These are phyloP conservation scores for Cladobotryum mycophilum DNA, from an alignment of 2,329 filamentous ascomycete species.

Conservation along the genomic window DNA sequence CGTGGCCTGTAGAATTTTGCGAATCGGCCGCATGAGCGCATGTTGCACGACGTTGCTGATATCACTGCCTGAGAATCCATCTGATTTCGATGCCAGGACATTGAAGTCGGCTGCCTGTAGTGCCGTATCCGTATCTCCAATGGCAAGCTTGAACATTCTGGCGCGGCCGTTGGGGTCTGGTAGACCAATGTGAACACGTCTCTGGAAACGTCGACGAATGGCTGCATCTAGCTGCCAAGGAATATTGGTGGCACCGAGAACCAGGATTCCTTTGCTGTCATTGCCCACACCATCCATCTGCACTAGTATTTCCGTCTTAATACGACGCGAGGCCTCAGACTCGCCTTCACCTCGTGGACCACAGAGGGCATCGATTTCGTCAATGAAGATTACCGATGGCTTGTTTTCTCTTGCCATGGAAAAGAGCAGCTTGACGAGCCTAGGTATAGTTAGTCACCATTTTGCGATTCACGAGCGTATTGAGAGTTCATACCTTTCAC, in stretches of 20 bases:
- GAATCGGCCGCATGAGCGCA: conserved; percentile 92
- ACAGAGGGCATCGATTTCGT: conserved; percentile 94
- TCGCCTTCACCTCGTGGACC: conserved; percentile 91
- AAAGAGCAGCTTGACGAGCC: conserved; percentile 93
- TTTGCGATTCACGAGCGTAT: not conserved
- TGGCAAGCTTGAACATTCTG: conserved; percentile 89
- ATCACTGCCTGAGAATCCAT: conserved; percentile 94
- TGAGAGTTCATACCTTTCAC: conserved; percentile 65
- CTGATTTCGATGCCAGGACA: conserved; percentile 71
- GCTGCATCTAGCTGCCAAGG: conserved; percentile 97
- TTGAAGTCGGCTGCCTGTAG: conserved; percentile 73
- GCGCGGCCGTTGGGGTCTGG: conserved; percentile 83
- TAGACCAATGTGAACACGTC: conserved; percentile 89
- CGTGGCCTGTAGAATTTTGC: conserved; percentile 94
- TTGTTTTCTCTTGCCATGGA: conserved; percentile 98
- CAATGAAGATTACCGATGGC: conserved; percentile 97
- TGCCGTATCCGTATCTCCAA: conserved; percentile 88
- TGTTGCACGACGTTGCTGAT: conserved; percentile 94
- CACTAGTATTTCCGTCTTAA: conserved; percentile 96
- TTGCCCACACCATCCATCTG: conserved; percentile 99
- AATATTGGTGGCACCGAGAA: conserved; percentile 95
- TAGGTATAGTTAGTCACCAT: conserved; percentile 31
- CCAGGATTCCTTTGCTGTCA: conserved; percentile 87
- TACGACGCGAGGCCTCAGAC: conserved; percentile 91
- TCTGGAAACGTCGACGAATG: conserved; percentile 91